Conservation (phyloP, 805 yeast genomes). For the Millerozyma miso region DNA sequence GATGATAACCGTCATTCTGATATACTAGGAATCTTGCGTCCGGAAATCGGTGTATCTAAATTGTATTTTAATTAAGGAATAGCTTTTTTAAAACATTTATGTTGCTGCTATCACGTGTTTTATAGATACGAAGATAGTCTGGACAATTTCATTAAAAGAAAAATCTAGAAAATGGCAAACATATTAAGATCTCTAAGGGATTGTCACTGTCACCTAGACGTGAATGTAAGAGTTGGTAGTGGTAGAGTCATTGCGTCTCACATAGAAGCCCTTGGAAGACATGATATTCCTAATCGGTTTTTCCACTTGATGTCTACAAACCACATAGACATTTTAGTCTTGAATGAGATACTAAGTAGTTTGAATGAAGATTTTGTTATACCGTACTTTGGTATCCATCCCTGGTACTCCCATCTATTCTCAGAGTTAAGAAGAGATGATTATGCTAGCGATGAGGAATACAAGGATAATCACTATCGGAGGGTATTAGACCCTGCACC, state of each 20-base stretch:
- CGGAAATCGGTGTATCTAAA: background rate
- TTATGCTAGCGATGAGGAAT: conserved; percentile 8
- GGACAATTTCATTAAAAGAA: background rate
- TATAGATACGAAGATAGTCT: background rate
- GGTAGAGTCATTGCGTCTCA: conserved; percentile 8
- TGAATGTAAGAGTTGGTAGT: conserved; percentile 8
- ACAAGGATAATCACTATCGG: conserved; percentile 54
- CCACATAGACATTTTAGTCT: conserved; percentile 26
- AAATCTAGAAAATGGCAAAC: background rate
- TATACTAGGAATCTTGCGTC: background rate
- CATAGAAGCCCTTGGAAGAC: conserved; percentile 7
- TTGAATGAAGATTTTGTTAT: conserved; percentile 16
- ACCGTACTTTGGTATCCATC: conserved; percentile 76
- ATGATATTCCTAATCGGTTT: conserved; percentile 4
- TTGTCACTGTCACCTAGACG: conserved; percentile 35
- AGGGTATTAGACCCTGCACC: conserved; percentile 44
- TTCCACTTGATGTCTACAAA: conserved; percentile 39
- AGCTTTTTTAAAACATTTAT: background rate
- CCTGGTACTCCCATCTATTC: conserved; percentile 81
- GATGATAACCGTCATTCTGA: conserved; percentile 58
- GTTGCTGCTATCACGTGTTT: conserved; percentile 3
- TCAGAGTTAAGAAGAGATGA: conserved; percentile 19
- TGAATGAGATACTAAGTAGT: conserved; percentile 16
- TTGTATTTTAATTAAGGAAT: background rate
- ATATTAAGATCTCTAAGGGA: conserved; percentile 12